A percentile compares a stretch with the other conserved stretches of the same genome.
These are phyloP conservation scores for Celoporthe dispersa DNA, from an alignment of 2,329 filamentous ascomycete genomes.

Conservation along the genomic window DNA sequence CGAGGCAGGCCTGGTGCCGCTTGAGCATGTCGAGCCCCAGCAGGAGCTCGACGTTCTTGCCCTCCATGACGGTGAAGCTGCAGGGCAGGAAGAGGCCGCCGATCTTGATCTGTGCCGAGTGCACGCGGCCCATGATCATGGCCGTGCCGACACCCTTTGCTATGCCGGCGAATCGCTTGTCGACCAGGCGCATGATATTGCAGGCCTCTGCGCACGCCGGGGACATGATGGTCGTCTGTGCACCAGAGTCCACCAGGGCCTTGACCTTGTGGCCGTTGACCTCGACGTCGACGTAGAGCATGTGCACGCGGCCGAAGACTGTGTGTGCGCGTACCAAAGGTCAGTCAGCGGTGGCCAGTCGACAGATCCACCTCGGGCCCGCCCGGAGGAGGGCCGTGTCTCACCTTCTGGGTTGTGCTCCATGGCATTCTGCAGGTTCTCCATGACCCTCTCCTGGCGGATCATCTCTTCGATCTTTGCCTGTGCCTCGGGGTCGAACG, in stretches of 20 bases:
- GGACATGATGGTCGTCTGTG: slow-evolving; percentile 98
- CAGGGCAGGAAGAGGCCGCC: slow-evolving; percentile 85
- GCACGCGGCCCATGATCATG: slow-evolving; percentile 90
- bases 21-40: slow-evolving; percentile 97
- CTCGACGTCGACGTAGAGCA: slow-evolving; percentile 95
- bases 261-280: slow-evolving; percentile 93
- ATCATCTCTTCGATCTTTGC: slow-evolving; percentile 96
- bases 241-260: slow-evolving; percentile 95
- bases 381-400: slow-evolving; percentile 35
- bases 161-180: slow-evolving; percentile 88
- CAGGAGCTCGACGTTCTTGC: slow-evolving; percentile 91
- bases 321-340: slow-evolving; percentile 6
- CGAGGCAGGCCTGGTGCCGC: slow-evolving; percentile 90
- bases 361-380: slow-evolving; percentile 7
- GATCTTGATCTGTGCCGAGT: slow-evolving; percentile 93
- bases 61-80: slow-evolving; percentile 99
- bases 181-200: slow-evolving; percentile 94
- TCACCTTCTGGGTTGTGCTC: slow-evolving; percentile 96
- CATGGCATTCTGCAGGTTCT: slow-evolving; percentile 95
- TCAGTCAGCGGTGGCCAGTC: slow-evolving; percentile 25
- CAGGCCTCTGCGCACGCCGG: slow-evolving; percentile 88
- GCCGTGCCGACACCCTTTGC: slow-evolving; percentile 94
- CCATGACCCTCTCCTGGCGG: slow-evolving; percentile 88
- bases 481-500: slow-evolving; percentile 92
- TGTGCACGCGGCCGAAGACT: slow-evolving; percentile 94